Conservation (phyloP, 176 grass and related monocot genomes). For the Avena insularis region DNA sequence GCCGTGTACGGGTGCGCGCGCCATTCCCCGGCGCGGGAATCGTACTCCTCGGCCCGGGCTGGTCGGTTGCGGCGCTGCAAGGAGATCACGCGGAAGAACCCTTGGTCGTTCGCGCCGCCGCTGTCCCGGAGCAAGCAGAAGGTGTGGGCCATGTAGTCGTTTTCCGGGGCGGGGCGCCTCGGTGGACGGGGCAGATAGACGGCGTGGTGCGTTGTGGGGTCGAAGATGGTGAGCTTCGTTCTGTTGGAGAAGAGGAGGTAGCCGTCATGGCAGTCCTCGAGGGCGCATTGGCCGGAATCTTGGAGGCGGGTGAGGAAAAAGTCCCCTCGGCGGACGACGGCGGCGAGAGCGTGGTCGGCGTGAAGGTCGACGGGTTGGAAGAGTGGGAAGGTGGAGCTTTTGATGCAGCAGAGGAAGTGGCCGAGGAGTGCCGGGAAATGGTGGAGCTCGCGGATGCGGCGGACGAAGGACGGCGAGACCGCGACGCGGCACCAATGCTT, state of each 20-base stretch:
- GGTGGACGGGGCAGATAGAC: not conserved
- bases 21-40: not conserved
- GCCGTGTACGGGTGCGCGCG: not conserved
- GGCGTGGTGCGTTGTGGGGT: not conserved
- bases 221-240: slow-evolving; percentile 13
- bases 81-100: slow-evolving; percentile 14
- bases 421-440: not conserved
- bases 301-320: slow-evolving; percentile 20
- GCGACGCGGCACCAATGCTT: not conserved
- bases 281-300: not conserved
- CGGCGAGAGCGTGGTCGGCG: not conserved
- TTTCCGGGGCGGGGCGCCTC: not conserved
- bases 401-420: not conserved
- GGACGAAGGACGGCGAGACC: not conserved
- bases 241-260: slow-evolving; percentile 22
- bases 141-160: not conserved
- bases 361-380: not conserved
- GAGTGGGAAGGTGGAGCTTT: not conserved
- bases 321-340: slow-evolving; percentile 12
- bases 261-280: slow-evolving; percentile 8
- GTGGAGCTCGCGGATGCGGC: not conserved
- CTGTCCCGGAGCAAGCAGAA: not conserved
- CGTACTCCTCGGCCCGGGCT: not conserved
- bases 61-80: not conserved
- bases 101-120: not conserved